phyloP scores from a whole-genome alignment of 345 rosid genomes.

The Psidium guajava region DNA sequence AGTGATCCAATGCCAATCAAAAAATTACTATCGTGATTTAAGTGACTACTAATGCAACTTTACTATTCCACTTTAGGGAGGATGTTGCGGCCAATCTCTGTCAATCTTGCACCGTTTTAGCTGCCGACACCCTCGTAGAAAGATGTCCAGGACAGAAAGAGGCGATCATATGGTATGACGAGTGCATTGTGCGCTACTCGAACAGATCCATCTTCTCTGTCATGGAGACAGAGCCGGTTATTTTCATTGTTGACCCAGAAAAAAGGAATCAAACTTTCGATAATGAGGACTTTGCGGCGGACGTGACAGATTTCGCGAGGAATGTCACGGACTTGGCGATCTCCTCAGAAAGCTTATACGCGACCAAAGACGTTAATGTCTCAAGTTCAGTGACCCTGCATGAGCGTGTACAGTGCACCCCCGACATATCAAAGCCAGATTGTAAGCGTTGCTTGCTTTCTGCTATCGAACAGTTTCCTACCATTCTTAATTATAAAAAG shows the following conservation, averaged over 20 bases:
- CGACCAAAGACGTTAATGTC: background rate
- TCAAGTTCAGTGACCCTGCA: background rate
- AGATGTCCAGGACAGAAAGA: constrained; percentile 12
- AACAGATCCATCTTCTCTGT: background rate
- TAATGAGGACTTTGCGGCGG: background rate
- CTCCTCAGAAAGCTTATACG: background rate
- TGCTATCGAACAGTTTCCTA: background rate
- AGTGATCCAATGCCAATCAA: background rate
- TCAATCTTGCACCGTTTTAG: background rate
- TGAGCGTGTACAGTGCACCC: constrained; percentile 11
- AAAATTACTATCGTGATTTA: background rate
- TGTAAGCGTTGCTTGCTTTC: background rate
- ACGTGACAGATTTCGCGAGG: background rate
- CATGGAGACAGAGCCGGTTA: background rate
- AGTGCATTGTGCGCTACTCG: constrained; percentile 25
- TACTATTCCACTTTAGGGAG: background rate
- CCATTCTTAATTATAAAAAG: background rate
- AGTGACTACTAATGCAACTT: background rate
- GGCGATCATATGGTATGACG: constrained; percentile 27
- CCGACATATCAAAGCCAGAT: background rate
- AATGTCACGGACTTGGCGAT: background rate
- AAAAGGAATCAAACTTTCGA: background rate
- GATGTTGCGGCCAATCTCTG: background rate
- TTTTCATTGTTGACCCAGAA: background rate
- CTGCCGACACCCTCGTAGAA: background rate